phyloP scores from a whole-genome alignment of 1,284 basidiomycete species.

The Trichosporon inkin region DNA sequence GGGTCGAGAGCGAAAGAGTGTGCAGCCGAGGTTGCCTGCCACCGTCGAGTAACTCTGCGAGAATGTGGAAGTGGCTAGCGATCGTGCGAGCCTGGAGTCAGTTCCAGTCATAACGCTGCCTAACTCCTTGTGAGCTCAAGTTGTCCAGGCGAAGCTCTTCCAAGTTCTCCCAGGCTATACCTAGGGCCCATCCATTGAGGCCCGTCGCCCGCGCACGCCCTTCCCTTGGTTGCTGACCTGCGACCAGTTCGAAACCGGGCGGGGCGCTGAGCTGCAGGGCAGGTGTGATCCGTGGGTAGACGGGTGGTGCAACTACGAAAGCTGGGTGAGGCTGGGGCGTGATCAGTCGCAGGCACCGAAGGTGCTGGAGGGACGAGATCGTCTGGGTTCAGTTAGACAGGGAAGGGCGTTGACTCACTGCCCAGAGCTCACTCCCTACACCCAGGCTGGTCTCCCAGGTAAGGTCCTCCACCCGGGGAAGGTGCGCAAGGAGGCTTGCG shows the following conservation, averaged over 20 bases:
- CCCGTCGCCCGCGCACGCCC: conserved; percentile 14
- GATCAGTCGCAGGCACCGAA: conserved; percentile 11
- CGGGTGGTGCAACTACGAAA: not conserved
- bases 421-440: conserved; percentile 16
- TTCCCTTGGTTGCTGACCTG: not conserved
- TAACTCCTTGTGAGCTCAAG: conserved; percentile 23
- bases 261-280: conserved; percentile 10
- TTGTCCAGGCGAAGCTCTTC: conserved; percentile 21
- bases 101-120: conserved; percentile 6
- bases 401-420: not conserved
- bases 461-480: conserved; percentile 13
- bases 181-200: conserved; percentile 20
- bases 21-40: conserved; percentile 12
- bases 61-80: conserved; percentile 23
- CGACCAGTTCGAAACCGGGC: not conserved
- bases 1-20: conserved; percentile 28
- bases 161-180: conserved; percentile 30
- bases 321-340: conserved; percentile 14
- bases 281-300: conserved; percentile 17
- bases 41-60: not conserved
- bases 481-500: conserved; percentile 10
- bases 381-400: conserved; percentile 8
- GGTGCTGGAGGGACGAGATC: conserved; percentile 8
- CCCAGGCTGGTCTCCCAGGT: conserved; percentile 24
- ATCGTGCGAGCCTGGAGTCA: conserved; percentile 25